Conservation (phyloP, 2,329 filamentous ascomycete species). For the Tolypocladium inflatum region DNA sequence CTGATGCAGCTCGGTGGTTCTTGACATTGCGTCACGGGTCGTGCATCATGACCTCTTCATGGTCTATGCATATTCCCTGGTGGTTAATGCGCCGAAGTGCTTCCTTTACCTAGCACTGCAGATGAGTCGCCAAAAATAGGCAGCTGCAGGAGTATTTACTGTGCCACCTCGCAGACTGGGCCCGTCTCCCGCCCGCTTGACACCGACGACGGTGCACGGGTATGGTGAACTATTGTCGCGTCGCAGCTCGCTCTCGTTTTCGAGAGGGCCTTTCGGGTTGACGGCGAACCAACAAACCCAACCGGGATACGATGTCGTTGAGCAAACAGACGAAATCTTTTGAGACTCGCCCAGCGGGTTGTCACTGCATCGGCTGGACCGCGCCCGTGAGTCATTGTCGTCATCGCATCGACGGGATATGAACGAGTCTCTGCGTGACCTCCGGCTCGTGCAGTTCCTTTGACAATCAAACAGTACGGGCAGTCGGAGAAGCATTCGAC, state of each 20-base stretch:
- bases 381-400: too few relatives aligned
- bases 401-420: too few relatives aligned
- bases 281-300: too few relatives aligned
- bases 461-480: not conserved
- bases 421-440: too few relatives aligned
- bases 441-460: too few relatives aligned
- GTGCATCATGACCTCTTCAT: not conserved
- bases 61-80: not conserved
- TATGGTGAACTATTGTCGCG: not conserved
- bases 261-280: too few relatives aligned
- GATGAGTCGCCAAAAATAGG: not conserved
- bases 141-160: not conserved
- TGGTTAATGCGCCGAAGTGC: too few relatives aligned
- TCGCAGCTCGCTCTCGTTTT: not conserved
- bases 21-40: not conserved
- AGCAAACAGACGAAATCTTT: too few relatives aligned
- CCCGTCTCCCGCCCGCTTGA: not conserved
- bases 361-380: too few relatives aligned
- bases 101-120: not conserved
- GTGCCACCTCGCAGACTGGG: not conserved
- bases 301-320: too few relatives aligned
- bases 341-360: too few relatives aligned
- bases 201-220: not conserved
- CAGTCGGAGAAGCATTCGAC: not conserved
- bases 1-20: conserved; percentile 4